phyloP scores from a whole-genome alignment of 2,329 filamentous ascomycete genomes.

The Microdochium bolleyi region DNA sequence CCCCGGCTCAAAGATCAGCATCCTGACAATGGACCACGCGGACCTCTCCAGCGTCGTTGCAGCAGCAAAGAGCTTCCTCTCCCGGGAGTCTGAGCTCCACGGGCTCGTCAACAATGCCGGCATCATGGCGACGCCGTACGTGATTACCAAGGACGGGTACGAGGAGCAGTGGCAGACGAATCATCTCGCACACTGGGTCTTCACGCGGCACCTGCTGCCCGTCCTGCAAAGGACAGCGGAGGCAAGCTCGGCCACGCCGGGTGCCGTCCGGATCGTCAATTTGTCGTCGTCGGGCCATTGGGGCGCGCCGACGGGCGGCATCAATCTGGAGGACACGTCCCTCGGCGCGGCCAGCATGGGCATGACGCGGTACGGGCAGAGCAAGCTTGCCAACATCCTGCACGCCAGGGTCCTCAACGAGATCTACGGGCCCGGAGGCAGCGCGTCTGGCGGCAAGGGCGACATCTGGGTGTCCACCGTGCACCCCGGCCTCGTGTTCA shows the following conservation, averaged over 20 bases:
- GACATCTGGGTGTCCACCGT: slow-evolving; percentile 29
- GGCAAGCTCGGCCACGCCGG: slow-evolving; percentile 6
- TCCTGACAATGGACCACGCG: slow-evolving; percentile 26
- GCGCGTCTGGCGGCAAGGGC: slow-evolving; percentile 16
- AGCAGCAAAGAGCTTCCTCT: slow-evolving; percentile 21
- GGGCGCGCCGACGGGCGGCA: slow-evolving; percentile 14
- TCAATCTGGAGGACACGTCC: slow-evolving; percentile 12
- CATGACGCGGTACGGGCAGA: slow-evolving; percentile 30
- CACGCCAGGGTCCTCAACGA: slow-evolving; percentile 27
- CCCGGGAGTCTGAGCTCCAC: slow-evolving; percentile 19
- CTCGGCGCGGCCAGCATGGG: slow-evolving; percentile 10
- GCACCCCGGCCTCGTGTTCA: slow-evolving; percentile 30
- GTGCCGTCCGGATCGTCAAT: slow-evolving; percentile 18
- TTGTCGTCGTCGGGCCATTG: slow-evolving; percentile 18
- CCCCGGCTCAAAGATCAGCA: slow-evolving; percentile 20
- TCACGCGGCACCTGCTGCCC: slow-evolving; percentile 28
- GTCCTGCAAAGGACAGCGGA: slow-evolving; percentile 21
- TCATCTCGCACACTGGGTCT: slow-evolving; percentile 32
- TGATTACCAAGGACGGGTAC: slow-evolving; percentile 23
- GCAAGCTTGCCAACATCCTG: slow-evolving; percentile 36
- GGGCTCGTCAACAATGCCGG: slow-evolving; percentile 23
- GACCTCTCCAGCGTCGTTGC: slow-evolving; percentile 24
- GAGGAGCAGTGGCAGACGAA: slow-evolving; percentile 33
- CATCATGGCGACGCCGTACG: slow-evolving; percentile 22
- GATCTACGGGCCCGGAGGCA: slow-evolving; percentile 20